A percentile compares a stretch with the other conserved stretches of the same genome.
Evolutionary conservation across 768 basidiomycete genomes (phyloP).

Genomic region (Termitomyces sp.): DNA sequence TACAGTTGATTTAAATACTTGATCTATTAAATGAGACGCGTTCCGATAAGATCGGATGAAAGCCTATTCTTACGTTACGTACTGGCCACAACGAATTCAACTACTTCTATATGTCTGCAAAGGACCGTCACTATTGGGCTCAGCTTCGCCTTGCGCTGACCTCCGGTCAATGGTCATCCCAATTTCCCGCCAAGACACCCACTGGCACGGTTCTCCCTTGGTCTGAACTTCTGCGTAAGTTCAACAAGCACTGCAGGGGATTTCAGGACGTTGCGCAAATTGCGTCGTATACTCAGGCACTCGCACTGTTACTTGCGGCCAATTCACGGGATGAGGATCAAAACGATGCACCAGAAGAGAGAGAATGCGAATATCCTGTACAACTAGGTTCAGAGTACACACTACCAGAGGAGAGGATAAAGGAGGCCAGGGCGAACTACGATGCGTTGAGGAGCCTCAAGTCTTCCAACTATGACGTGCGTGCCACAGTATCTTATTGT

Average conservation of each 20-base stretch:
- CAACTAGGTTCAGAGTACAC: slow-evolving; percentile 54
- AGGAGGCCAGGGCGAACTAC: slow-evolving; percentile 54
- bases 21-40: too few relatives aligned
- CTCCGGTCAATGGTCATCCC: slow-evolving; percentile 67
- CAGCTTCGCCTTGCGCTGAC: slow-evolving; percentile 69
- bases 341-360: slow-evolving; percentile 33
- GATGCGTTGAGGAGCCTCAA: slow-evolving; percentile 46
- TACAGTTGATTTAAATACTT: too few relatives aligned
- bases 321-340: slow-evolving; percentile 51
- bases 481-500: slow-evolving; percentile 19
- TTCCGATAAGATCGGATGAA: too few relatives aligned
- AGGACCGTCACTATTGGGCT: slow-evolving; percentile 74
- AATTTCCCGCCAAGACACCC: slow-evolving; percentile 53
- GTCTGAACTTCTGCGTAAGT: slow-evolving; percentile 80
- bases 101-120: slow-evolving; percentile 28
- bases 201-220: slow-evolving; percentile 55
- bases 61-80: too few relatives aligned
- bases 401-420: slow-evolving; percentile 46
- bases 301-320: slow-evolving; percentile 51
- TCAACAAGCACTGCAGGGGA: slow-evolving; percentile 75
- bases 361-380: slow-evolving; percentile 30
- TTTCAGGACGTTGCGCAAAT: slow-evolving; percentile 57
- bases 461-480: slow-evolving; percentile 51
- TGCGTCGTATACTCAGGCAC: slow-evolving; percentile 59
- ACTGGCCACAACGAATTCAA: too few relatives aligned